Conservation (phyloP, 164 flowering plant genomes). For the Kalanchoe fedtschenkoi region DNA sequence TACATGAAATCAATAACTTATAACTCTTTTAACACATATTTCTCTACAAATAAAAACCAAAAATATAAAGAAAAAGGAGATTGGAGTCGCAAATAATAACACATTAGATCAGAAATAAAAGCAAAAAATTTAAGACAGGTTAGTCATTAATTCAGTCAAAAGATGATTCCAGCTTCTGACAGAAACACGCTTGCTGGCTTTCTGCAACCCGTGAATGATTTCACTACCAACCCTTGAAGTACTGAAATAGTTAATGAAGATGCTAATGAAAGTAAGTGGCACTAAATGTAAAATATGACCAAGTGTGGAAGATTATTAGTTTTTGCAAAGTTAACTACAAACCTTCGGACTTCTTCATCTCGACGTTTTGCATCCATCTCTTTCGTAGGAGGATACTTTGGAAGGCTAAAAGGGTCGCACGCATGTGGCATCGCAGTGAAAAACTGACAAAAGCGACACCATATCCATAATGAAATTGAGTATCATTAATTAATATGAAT, state of each 20-base stretch:
- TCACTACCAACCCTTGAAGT: neutral
- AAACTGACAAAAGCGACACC: constrained; percentile 33
- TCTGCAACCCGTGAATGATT: neutral
- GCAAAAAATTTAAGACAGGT: neutral
- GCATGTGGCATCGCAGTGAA: constrained; percentile 61
- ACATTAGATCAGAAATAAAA: neutral
- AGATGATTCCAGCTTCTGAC: too few relatives aligned
- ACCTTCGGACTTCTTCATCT: constrained; percentile 88
- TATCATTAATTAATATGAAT: too few relatives aligned
- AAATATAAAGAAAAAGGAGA: neutral
- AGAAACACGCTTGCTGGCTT: too few relatives aligned
- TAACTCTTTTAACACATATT: too few relatives aligned
- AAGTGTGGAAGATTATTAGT: neutral
- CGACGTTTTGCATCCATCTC: constrained; percentile 81
- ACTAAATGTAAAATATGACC: neutral
- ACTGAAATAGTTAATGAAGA: neutral
- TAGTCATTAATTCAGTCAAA: neutral
- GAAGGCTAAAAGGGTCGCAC: constrained; percentile 83
- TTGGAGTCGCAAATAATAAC: neutral
- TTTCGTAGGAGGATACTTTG: constrained; percentile 92
- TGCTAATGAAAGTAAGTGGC: neutral
- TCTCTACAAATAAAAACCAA: too few relatives aligned
- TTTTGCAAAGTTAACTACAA: neutral
- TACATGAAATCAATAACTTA: too few relatives aligned
- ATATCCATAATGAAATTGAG: neutral